Base-by-base conservation (phyloP, 192 early-diverging fungal genomes). In the Podochytrium sp. region DNA sequence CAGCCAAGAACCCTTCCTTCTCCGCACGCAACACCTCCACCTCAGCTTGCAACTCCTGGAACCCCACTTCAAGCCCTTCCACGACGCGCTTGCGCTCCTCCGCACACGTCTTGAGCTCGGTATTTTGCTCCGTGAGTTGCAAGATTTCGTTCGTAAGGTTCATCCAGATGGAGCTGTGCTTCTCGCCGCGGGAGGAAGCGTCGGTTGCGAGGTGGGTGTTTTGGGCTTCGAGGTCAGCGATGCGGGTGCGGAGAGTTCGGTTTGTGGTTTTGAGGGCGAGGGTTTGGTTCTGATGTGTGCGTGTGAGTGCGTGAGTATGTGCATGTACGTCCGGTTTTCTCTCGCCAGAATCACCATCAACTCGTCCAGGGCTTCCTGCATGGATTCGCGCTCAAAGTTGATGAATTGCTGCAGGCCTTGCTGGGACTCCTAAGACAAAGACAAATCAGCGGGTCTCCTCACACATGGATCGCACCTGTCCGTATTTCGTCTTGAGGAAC, bases 151-250 rank as follows among this genome's bases (percentile, higher is more conserved):
- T 65, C 16, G 64, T 65, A n/a, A 65, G 29, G 23, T 38, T n/a
- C 20, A 65, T 65, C 64, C 64, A 65, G 47, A 65, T 65, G 7
- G 41, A 29, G 25, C 16, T 40, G 41, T 65, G 64, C 42, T 65
- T 38, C 33, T 65, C 34, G 34, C 27, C 27, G n/a, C 43, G 39
- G 23, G 42, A 50, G 10, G 32, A 41, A 20, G 49, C 27, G 29
- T 65, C 27, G 23, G 40, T 10, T 49, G 41, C 30, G 40, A 65
- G 39, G 2, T 18, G 41, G 20, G 23, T 29, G 47, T 47, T 65
- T 23, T 23, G 14, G 14, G n/a, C 56, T 58, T 58, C 14, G 16
- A 58, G 30, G 18, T 18, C 56, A 23, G 56, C n/a, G 29, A 29
- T 58, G 16, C 14, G 14, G 14, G 14, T 16, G n/a, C 16, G 30